Evolutionary conservation across 31 red algal genomes (phyloP), one percentile per base, ranked within the genome.

Genomic region (Endocladia muricata): DNA sequence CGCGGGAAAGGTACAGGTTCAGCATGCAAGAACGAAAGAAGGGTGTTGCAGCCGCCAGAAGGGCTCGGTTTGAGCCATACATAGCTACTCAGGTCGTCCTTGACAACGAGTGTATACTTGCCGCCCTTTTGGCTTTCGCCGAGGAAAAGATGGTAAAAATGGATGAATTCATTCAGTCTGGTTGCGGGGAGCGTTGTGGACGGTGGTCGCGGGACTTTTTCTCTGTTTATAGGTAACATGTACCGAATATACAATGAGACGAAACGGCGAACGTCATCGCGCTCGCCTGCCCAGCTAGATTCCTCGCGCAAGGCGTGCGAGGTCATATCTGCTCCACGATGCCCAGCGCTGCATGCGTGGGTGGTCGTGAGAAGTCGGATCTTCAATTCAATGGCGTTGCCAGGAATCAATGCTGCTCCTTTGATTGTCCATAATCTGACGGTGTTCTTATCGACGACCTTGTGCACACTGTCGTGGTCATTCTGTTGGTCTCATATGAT

Each of bases 111-210:
- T 6, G 28, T 72, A 28, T 76, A 76, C 72, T 86, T 86, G 33
- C 55, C 2, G 1, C 77, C 71, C 4, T 59, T 32, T 2, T 86
- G 43, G 34, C 19, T 21, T 2, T 74, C 49, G 4, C 81, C 68
- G 41, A 75, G 68, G 57, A 74, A 84, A 1, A 84, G 43, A 32
- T 75, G 75, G 48, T 84, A 68, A 54, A 84, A 65, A 44, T 84
- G 57, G n/a, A 84, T 84, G 21, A 84, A 54, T 74, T 74, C 29
- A 23, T 84, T 78, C 28, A 64, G 72, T 38, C 70, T 69, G 4
- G 56, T 26, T 28, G 55, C 33, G 39, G 70, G 56, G 63, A 74
- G 2, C 7, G 55, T 75, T 7, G 83, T 69, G 31, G 74, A 78
- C 8, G 70, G 62, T 0, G 74, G 73, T 7, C 84, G 74, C 17